These are phyloP conservation scores for Xerocomus nothofagi DNA, from an alignment of 1,284 basidiomycete species.

Conservation along the genomic window DNA sequence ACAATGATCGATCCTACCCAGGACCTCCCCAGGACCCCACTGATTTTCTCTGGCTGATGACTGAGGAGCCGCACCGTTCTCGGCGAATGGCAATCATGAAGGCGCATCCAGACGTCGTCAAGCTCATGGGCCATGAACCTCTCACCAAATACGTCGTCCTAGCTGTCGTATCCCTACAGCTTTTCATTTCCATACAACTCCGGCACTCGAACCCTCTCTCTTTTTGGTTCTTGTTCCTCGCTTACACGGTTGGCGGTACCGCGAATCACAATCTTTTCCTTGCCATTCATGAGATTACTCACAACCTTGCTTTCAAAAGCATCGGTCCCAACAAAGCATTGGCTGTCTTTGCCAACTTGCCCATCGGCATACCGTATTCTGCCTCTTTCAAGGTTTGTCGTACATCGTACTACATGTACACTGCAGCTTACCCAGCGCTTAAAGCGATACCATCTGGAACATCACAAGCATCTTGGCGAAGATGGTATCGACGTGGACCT, in stretches of 20 bases:
- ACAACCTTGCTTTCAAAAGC: slow-evolving; percentile 91
- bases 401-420: not conserved
- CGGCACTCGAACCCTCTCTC: slow-evolving; percentile 70
- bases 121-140: slow-evolving; percentile 94
- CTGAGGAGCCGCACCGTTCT: slow-evolving; percentile 93
- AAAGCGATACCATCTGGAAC: slow-evolving; percentile 89
- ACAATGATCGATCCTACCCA: slow-evolving; percentile 44
- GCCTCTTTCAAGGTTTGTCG: slow-evolving; percentile 87
- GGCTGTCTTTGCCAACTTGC: slow-evolving; percentile 89
- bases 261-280: slow-evolving; percentile 97
- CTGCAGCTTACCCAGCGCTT: slow-evolving; percentile 1
- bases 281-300: slow-evolving; percentile 98
- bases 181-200: slow-evolving; percentile 65
- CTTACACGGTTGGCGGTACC: slow-evolving; percentile 90
- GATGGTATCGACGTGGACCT: slow-evolving; percentile 96
- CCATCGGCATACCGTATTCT: slow-evolving; percentile 93
- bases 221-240: slow-evolving; percentile 70
- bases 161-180: slow-evolving; percentile 76
- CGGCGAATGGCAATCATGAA: slow-evolving; percentile 89
- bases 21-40: slow-evolving; percentile 66
- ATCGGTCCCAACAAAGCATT: slow-evolving; percentile 84
- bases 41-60: slow-evolving; percentile 95
- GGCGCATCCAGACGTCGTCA: slow-evolving; percentile 91
- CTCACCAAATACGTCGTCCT: slow-evolving; percentile 88
- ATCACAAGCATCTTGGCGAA: slow-evolving; percentile 94